Base-by-base conservation (phyloP, 169 alveolate genomes). In the Theileria parva region DNA sequence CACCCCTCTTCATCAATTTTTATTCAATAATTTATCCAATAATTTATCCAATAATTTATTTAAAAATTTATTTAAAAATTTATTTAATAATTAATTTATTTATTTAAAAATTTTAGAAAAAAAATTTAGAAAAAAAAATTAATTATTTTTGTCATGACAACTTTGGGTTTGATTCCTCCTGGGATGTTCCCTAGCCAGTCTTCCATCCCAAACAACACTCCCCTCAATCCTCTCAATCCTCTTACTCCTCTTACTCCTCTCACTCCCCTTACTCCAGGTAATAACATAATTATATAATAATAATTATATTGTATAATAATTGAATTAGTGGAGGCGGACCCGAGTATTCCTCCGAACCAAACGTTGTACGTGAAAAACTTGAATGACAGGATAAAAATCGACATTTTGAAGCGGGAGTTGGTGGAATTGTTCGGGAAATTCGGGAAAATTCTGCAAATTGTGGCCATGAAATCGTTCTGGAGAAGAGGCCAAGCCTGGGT, bases 401-500 rank as follows among this genome's bases (percentile, higher is more conserved):
- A 67, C 53, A 92, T 77, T 19, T 66, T 92, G 88, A 79, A 88
- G 77, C 86, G 79, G 28, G 86, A 65, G 15, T 70, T 92, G 69
- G 63, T 76, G 51, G 88, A 88, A 34, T 50, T 92, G 75, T 92
- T 92, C 68, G 78, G 77, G 19, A 85, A 78, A 48, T 92, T 71
- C 55, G 95, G 95, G 21, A 83, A 68, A 50, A 81, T 92, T 27
- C 66, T 88, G 64, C 92, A 92, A 48, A 59, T 92, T 51, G 89
- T 92, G 12, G 95, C 93, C 21, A 87, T 92, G 92, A 83, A 86
- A 44, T 92, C 95, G 21, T 92, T 92, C 81, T 92, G 95, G 95
- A 71, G 95, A 60, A 87, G 86, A 51, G 95, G 95, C 15, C 95
- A 92, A 79, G 95, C 95, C 13, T 92, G 95, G 93, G 72, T 92